Evolutionary conservation across 2,329 filamentous ascomycete genomes (phyloP).

Genomic region (Calonectria hawksworthii): DNA sequence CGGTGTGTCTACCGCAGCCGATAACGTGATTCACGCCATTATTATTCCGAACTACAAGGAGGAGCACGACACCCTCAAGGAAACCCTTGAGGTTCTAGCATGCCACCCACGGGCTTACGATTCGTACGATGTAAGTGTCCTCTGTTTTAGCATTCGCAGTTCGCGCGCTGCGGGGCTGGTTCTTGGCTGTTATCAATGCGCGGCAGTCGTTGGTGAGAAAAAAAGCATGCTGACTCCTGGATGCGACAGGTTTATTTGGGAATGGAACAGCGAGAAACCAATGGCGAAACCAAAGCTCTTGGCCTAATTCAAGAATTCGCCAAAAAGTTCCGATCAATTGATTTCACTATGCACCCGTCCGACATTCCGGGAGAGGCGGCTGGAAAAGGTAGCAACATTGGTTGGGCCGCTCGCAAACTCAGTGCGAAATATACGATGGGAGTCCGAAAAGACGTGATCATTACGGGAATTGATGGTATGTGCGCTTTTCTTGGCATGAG

Average conservation of each 20-base stretch:
- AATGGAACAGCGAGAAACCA: constrained; percentile 78
- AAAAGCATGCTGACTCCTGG: constrained; percentile 18
- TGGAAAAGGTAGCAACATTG: constrained; percentile 82
- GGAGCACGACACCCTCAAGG: constrained; percentile 75
- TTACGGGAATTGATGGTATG: constrained; percentile 82
- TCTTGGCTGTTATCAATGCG: background rate
- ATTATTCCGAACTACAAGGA: constrained; percentile 83
- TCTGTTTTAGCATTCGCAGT: background rate
- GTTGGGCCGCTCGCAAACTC: constrained; percentile 77
- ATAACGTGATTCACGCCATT: constrained; percentile 73
- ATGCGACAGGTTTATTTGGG: constrained; percentile 74
- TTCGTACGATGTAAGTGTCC: constrained; percentile 76
- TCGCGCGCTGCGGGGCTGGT: background rate
- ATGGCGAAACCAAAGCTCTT: constrained; percentile 72
- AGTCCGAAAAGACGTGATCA: constrained; percentile 71
- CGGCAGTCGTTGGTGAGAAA: background rate
- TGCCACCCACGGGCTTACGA: constrained; percentile 74
- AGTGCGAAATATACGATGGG: constrained; percentile 71
- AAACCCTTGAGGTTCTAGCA: constrained; percentile 78
- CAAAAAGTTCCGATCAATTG: constrained; percentile 76
- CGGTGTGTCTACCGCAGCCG: constrained; percentile 56
- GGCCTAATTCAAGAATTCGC: constrained; percentile 73
- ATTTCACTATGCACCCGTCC: constrained; percentile 76
- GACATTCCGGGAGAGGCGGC: constrained; percentile 77
- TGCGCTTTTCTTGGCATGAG: constrained; percentile 30